A percentile compares a stretch with the other conserved stretches of the same genome.
Conservation (phyloP, 176 grass and related monocot species). For the Carex scoparia region DNA sequence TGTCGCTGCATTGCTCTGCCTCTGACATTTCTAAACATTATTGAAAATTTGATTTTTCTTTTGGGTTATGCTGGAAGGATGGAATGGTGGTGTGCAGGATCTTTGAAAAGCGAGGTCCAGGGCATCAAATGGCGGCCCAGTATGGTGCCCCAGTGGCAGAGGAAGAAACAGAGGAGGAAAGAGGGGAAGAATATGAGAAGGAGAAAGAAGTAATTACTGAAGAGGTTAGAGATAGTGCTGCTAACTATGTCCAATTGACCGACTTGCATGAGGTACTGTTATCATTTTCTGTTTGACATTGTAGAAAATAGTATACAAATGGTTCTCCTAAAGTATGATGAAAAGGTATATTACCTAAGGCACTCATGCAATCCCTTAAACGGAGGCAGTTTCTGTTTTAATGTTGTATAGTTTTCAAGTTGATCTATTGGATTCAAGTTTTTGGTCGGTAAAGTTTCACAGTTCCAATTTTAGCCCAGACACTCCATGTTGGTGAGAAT, state of each 20-base stretch:
- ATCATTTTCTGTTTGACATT: background rate
- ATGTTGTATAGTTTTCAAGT: background rate
- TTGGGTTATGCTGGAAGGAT: conserved; percentile 6
- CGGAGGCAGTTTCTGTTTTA: background rate
- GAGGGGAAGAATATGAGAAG: background rate
- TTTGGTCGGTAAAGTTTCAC: background rate
- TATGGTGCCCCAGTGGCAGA: conserved; percentile 10
- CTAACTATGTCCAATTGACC: background rate
- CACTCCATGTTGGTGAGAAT: background rate
- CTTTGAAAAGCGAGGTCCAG: conserved; percentile 3
- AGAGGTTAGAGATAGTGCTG: background rate
- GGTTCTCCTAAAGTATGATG: background rate
- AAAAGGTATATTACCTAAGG: background rate
- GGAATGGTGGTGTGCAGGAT: conserved; percentile 21
- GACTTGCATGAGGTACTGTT: conserved; percentile 1
- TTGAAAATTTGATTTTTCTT: conserved; percentile 6
- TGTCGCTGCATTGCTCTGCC: too few species aligned
- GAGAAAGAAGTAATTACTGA: conserved; percentile 2
- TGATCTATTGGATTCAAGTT: background rate
- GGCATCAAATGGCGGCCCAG: conserved; percentile 11
- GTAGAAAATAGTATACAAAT: background rate
- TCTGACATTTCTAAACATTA: background rate
- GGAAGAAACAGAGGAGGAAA: conserved; percentile 18
- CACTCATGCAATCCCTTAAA: background rate
- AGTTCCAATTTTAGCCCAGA: background rate